Evolutionary conservation across 345 rosid genomes (phyloP), one percentile per base, ranked within the genome.

Genomic region (Citrus hindsii): DNA sequence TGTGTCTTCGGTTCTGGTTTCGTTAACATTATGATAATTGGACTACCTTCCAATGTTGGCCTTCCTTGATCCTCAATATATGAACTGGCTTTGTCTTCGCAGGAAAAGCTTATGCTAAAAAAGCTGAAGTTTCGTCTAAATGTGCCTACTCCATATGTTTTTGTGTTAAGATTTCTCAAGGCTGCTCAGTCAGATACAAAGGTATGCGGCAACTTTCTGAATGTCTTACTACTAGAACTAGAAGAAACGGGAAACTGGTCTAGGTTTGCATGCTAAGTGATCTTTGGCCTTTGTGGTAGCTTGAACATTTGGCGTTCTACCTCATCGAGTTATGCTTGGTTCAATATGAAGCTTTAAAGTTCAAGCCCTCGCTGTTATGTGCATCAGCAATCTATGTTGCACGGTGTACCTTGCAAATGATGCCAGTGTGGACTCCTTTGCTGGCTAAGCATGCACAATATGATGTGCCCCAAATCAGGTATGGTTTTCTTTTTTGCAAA

Each of bases 81-180:
- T 9, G 40, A 55, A 56, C 30, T 83, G 66, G 62, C 68, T 88
- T 81, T 76, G 30, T 9, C 51, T 67, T 84, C 82, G 69, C 89
- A 96, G 97, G 99, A 96, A 86, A 94, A 91, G 82, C 83, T 84
- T 24, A 82, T 96, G 75, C 93, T 96, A 28, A 90, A 86, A 85
- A 83, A 79, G 77, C 79, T 96, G 87, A 92, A 91, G 81, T 96
- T 94, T 69, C 97, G 98, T 73, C 86, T 96, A 56, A 96, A 96
- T 83, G 79, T 81, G 33, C 94, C 99, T 40, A 94, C 99, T 51
- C 89, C 96, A 6, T 94, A 96, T 76, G 97, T 94, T 77, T 96
- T 96, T 90, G 88, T 92, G 98, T 79, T 94, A 77, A 90, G 97
- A 82, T 96, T 96, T 84, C 91, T 96, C 48, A 96, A 92, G 89